Percentiles rank a stretch among this genome's conserved stretches.
phyloP scores from a whole-genome alignment of 257 asterid species.

The Euphrasia confusa region DNA sequence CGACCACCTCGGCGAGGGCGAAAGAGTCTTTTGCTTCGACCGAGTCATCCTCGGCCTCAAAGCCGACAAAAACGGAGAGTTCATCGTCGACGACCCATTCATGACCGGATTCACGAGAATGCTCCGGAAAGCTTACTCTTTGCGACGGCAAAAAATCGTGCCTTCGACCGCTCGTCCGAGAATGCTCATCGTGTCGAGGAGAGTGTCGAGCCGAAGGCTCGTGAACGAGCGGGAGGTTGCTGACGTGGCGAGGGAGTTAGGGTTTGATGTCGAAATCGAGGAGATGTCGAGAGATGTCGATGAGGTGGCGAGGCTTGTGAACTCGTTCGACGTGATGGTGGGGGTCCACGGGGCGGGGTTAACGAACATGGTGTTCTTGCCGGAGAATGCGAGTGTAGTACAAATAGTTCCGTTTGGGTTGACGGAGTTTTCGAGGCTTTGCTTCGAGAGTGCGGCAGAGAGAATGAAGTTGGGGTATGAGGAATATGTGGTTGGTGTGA shows the following conservation, averaged over 20 bases:
- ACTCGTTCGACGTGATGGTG: slow-evolving; percentile 51
- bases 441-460: slow-evolving; percentile 30
- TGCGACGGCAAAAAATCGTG: slow-evolving; percentile 21
- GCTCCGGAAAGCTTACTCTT: slow-evolving; percentile 33
- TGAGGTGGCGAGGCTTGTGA: slow-evolving; percentile 28
- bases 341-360: slow-evolving; percentile 83
- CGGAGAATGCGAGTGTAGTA: slow-evolving; percentile 43
- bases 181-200: slow-evolving; percentile 48
- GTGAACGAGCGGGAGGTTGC: slow-evolving; percentile 28
- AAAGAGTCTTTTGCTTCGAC: too few relatives aligned
- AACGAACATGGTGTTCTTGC: slow-evolving; percentile 64
- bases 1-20: too few relatives aligned
- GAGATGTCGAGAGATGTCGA: slow-evolving; percentile 24
- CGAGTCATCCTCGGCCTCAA: too few relatives aligned
- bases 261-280: slow-evolving; percentile 35
- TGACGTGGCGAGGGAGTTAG: slow-evolving; percentile 33
- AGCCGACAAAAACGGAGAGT: too few relatives aligned
- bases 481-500: slow-evolving; percentile 37
- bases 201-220: slow-evolving; percentile 26
- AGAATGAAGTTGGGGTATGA: slow-evolving; percentile 50
- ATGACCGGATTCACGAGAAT: slow-evolving; percentile 38
- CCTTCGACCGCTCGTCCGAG: slow-evolving; percentile 24
- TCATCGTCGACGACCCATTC: slow-evolving; percentile 3
- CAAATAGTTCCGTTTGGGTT: slow-evolving; percentile 52
- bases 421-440: slow-evolving; percentile 18